phyloP scores from a whole-genome alignment of 768 basidiomycete genomes.

The Hortiboletus flavorubellus region DNA sequence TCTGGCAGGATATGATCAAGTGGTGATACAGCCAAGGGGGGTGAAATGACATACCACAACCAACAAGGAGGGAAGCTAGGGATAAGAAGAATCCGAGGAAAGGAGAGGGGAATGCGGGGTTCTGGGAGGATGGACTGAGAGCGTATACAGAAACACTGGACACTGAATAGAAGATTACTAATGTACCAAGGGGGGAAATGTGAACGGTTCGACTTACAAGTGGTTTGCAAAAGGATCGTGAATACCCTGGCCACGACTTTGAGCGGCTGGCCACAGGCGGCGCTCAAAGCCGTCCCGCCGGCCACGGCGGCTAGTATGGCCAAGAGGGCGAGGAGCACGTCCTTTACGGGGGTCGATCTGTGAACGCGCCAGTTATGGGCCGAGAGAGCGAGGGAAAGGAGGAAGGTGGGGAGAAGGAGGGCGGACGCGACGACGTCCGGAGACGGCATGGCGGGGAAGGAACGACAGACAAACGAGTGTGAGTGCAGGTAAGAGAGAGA shows the following conservation, averaged over 20 bases:
- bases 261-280: constrained; percentile 15
- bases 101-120: constrained; percentile 1
- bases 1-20: constrained; percentile 12
- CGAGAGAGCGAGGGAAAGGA: constrained; percentile 18
- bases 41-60: constrained; percentile 24
- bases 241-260: constrained; percentile 15
- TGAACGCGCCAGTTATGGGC: constrained; percentile 6
- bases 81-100: constrained; percentile 16
- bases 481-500: constrained; percentile 4
- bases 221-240: constrained; percentile 17
- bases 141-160: constrained; percentile 26
- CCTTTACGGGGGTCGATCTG: constrained; percentile 7
- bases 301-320: constrained; percentile 23
- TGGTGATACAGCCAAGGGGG: not conserved
- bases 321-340: constrained; percentile 17
- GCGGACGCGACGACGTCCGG: constrained; percentile 23
- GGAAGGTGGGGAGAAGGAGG: constrained; percentile 25
- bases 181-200: not conserved
- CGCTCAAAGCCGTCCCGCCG: constrained; percentile 18
- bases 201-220: constrained; percentile 14
- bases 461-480: constrained; percentile 20
- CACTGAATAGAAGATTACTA: constrained; percentile 14
- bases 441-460: constrained; percentile 23
- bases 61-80: constrained; percentile 20
- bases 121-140: constrained; percentile 9